A percentile compares a stretch with the other conserved stretches of the same genome.
These are phyloP conservation scores for Aspergillus sergii DNA, from an alignment of 2,329 filamentous ascomycete species.

Conservation along the genomic window DNA sequence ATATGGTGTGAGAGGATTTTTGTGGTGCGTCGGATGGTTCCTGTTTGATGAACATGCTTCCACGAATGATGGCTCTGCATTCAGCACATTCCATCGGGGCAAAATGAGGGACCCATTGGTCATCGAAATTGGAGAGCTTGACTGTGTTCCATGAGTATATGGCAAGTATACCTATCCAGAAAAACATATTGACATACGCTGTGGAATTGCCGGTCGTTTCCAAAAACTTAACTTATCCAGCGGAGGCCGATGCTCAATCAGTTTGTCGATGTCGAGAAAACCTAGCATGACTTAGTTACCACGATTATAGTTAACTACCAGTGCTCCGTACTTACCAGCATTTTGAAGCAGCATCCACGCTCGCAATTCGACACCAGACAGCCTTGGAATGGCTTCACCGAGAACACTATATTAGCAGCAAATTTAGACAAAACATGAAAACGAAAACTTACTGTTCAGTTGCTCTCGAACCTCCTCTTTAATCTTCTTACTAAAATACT, in stretches of 20 bases:
- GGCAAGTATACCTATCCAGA: neutral
- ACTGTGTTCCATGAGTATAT: neutral
- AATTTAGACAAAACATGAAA: no score
- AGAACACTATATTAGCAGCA: neutral
- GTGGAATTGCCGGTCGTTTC: conserved; percentile 27
- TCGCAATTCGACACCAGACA: conserved; percentile 19
- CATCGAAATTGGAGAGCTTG: neutral
- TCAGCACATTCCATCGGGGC: conserved; percentile 12
- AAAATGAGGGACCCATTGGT: conserved; percentile 15
- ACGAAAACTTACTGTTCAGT: neutral
- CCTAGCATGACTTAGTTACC: conserved; percentile 14
- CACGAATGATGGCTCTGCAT: conserved; percentile 26
- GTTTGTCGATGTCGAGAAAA: conserved; percentile 44
- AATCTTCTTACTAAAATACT: neutral
- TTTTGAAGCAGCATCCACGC: conserved; percentile 37
- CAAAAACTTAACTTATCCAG: conserved; percentile 15
- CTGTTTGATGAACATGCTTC: conserved; percentile 27
- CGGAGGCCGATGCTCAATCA: conserved; percentile 39
- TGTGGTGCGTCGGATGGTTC: neutral
- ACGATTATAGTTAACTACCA: rapidly evolving
- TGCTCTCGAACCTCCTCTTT: neutral
- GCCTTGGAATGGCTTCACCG: neutral
- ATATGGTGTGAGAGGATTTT: conserved; percentile 20
- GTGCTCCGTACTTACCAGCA: conserved; percentile 10
- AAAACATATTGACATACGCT: conserved; percentile 13